Evolutionary conservation across 306 rosid genomes (phyloP).

Genomic region (Vicia villosa): DNA sequence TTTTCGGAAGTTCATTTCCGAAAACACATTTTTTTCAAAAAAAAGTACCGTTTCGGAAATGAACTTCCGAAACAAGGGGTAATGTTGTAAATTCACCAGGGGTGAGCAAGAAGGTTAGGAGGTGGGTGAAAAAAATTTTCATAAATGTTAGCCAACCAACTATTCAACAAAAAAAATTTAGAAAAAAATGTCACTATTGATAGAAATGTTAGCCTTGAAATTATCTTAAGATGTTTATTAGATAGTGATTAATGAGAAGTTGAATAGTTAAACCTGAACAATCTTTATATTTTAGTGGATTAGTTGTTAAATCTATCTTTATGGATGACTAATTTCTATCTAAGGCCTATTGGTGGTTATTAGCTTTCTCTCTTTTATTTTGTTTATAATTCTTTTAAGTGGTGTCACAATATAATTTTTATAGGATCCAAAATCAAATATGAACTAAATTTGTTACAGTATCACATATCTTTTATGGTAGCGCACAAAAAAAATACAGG

Average conservation of each 20-base stretch:
- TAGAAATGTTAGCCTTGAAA: neutral
- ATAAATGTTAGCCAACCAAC: neutral
- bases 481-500: too few relatives aligned
- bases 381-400: constrained; percentile 4
- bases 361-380: neutral
- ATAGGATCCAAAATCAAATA: neutral
- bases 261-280: constrained; percentile 7
- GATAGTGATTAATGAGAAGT: neutral
- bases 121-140: too few relatives aligned
- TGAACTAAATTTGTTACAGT: too few relatives aligned
- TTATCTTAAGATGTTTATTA: constrained; percentile 7
- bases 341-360: neutral
- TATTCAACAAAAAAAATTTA: neutral
- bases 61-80: too few relatives aligned
- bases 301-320: neutral
- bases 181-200: constrained; percentile 16
- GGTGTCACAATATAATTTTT: neutral
- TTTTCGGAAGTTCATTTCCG: too few relatives aligned
- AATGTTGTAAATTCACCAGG: too few relatives aligned
- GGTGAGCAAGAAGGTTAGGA: too few relatives aligned
- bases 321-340: constrained; percentile 2
- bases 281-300: constrained; percentile 9
- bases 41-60: too few relatives aligned
- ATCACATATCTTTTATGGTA: too few relatives aligned
- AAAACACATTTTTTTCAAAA: too few relatives aligned